phyloP scores from a whole-genome alignment of 257 asterid genomes.

The Solanum ahanhuiri region DNA sequence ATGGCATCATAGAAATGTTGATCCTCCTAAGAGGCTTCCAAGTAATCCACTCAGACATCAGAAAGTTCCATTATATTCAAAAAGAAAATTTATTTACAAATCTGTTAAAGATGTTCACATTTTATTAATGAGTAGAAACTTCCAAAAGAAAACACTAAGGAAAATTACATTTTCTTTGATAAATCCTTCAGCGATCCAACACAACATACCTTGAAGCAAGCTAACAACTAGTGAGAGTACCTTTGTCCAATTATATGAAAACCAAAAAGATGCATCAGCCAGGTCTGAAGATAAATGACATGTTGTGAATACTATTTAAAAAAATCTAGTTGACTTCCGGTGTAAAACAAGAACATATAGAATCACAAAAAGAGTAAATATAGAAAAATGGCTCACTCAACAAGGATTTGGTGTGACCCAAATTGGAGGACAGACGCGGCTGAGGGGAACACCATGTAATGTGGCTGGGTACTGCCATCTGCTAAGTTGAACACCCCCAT shows the following conservation, averaged over 20 bases:
- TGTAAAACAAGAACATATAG: not conserved
- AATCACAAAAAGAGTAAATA: not conserved
- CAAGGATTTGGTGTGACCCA: not conserved
- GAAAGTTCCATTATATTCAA: not conserved
- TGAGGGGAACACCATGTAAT: too few species aligned
- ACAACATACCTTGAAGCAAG: not conserved
- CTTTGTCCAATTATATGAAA: not conserved
- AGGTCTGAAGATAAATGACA: not conserved
- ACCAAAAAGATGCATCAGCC: not conserved
- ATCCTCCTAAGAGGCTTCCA: not conserved
- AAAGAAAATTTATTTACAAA: not conserved
- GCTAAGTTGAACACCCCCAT: not conserved
- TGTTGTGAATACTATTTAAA: not conserved
- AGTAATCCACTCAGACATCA: not conserved
- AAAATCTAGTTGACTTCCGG: not conserved
- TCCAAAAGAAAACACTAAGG: not conserved
- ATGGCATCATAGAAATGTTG: not conserved
- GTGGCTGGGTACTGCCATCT: not conserved
- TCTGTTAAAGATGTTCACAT: not conserved
- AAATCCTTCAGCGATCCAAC: not conserved
- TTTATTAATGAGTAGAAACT: not conserved
- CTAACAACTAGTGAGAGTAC: not conserved
- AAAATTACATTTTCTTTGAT: not conserved
- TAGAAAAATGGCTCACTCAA: not conserved
- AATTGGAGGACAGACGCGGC: not conserved